phyloP scores from a whole-genome alignment of 257 asterid genomes.

The Solanum dulcamara region DNA sequence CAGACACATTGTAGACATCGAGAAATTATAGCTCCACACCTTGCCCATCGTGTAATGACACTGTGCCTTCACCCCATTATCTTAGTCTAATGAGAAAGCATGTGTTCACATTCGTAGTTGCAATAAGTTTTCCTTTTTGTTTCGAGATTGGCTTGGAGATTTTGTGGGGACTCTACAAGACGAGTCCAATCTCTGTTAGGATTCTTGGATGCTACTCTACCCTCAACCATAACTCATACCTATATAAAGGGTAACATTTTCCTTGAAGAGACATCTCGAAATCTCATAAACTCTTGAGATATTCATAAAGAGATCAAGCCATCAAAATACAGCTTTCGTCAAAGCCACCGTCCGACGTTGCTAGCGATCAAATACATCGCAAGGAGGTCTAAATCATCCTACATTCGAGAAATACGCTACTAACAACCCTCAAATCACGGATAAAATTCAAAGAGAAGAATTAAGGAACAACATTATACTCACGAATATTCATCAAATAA shows the following conservation, averaged over 20 bases:
- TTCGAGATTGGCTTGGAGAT: too few species aligned
- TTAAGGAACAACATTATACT: neutral
- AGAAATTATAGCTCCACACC: too few species aligned
- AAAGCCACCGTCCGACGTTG: accelerated
- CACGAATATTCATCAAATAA: neutral
- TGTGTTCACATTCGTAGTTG: too few species aligned
- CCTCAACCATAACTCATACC: neutral
- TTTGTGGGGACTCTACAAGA: neutral
- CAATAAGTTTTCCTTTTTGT: too few species aligned
- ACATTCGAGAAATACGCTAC: too few species aligned
- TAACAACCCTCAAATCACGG: too few species aligned
- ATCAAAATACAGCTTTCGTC: neutral
- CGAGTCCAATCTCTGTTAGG: neutral
- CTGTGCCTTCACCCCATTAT: too few species aligned
- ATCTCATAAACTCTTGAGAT: neutral
- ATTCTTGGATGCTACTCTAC: neutral
- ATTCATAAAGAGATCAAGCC: neutral
- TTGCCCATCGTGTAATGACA: too few species aligned
- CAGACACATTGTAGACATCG: neutral
- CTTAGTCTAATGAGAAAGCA: too few species aligned
- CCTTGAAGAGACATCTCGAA: neutral
- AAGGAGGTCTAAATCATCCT: too few species aligned
- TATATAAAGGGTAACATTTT: neutral
- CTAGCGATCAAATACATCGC: neutral
- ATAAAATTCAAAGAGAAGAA: too few species aligned